phyloP scores from a whole-genome alignment of 2,329 filamentous ascomycete genomes.

The Pseudocercospora crystallina region DNA sequence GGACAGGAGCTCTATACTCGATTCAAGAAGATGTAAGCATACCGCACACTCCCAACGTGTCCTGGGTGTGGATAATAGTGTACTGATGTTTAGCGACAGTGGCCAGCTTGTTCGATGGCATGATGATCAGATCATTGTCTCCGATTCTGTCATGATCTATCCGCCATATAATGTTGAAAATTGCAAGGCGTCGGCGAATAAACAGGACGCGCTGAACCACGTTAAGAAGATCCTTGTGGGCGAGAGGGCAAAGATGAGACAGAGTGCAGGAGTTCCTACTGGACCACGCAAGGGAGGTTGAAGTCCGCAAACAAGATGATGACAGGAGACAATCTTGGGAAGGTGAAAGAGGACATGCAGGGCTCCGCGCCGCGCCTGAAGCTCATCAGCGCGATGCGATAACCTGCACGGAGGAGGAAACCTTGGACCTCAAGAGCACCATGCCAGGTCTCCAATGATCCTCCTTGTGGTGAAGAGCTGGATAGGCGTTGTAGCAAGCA shows the following conservation, averaged over 20 bases:
- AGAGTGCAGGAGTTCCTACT: too few relatives aligned
- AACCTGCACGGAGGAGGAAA: too few relatives aligned
- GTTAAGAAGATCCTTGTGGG: slow-evolving; percentile 50
- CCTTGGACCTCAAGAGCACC: too few relatives aligned
- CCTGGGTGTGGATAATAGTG: background rate
- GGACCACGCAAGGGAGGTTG: too few relatives aligned
- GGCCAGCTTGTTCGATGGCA: slow-evolving; percentile 58
- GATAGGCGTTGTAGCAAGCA: too few relatives aligned
- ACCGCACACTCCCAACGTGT: background rate
- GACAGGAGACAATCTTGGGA: too few relatives aligned
- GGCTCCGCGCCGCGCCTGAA: too few relatives aligned
- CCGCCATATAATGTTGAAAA: slow-evolving; percentile 59
- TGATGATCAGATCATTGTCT: slow-evolving; percentile 58
- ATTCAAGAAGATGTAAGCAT: slow-evolving; percentile 55
- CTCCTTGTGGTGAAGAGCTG: too few relatives aligned
- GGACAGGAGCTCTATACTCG: slow-evolving; percentile 65
- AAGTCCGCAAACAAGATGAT: too few relatives aligned
- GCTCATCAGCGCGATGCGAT: too few relatives aligned
- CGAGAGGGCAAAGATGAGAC: slow-evolving; percentile 41
- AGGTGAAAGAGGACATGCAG: too few relatives aligned
- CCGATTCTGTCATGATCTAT: slow-evolving; percentile 59
- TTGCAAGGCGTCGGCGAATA: slow-evolving; percentile 47
- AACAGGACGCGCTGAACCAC: slow-evolving; percentile 42
- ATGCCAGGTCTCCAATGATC: too few relatives aligned
- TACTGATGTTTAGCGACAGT: slow-evolving; percentile 17